phyloP scores from a whole-genome alignment of 257 asterid genomes.

The Datura wrightii region DNA sequence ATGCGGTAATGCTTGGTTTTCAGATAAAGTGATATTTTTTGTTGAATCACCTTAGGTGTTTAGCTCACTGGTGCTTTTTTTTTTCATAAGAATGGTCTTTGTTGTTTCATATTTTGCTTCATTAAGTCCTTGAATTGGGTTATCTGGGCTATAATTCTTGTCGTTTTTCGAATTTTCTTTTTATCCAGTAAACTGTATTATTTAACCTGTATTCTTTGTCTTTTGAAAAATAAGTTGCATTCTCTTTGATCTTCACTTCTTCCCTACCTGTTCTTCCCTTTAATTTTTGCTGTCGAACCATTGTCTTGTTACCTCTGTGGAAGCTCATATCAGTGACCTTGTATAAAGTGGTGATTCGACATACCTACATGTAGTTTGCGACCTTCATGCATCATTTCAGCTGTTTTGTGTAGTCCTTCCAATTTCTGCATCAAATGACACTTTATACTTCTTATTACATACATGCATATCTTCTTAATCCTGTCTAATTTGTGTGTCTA shows the following conservation, averaged over 20 bases:
- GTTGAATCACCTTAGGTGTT: neutral
- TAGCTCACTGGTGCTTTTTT: neutral
- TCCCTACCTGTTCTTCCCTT: neutral
- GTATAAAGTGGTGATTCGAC: slow-evolving; percentile 26
- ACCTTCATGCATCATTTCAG: slow-evolving; percentile 23
- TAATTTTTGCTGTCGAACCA: neutral
- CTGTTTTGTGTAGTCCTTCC: neutral
- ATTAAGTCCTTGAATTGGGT: slow-evolving; percentile 20
- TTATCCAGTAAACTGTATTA: neutral
- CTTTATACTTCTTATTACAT: slow-evolving; percentile 23
- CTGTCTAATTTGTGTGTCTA: slow-evolving; percentile 50
- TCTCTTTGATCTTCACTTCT: slow-evolving; percentile 18
- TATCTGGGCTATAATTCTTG: neutral
- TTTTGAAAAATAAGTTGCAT: slow-evolving; percentile 19
- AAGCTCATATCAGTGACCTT: neutral
- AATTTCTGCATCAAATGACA: neutral
- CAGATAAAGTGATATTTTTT: slow-evolving; percentile 9
- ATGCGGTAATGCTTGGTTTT: slow-evolving; percentile 16
- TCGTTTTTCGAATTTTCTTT: neutral
- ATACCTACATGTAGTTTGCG: neutral
- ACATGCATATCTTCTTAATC: slow-evolving; percentile 25
- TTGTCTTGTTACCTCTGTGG: neutral
- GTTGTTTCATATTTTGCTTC: neutral
- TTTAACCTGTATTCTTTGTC: slow-evolving; percentile 16
- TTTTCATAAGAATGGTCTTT: slow-evolving; percentile 12